phyloP scores from a whole-genome alignment of 2,329 filamentous ascomycete species.

The Nemania serpens region DNA sequence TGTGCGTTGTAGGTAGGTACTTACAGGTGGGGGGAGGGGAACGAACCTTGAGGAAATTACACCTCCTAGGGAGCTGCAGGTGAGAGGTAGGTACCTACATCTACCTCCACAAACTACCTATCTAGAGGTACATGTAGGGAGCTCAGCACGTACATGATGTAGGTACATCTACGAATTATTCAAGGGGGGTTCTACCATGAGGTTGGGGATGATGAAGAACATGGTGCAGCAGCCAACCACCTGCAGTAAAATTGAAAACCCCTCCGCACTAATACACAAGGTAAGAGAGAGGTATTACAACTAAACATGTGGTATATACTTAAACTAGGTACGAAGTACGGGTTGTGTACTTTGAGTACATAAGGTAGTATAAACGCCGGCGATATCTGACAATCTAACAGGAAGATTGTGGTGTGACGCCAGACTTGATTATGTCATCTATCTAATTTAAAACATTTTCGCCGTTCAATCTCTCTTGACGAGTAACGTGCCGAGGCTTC shows the following conservation, averaged over 20 bases:
- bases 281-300: too few species aligned
- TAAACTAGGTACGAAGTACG: too few species aligned
- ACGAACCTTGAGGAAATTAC: slow-evolving; percentile 13
- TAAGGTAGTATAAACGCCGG: too few species aligned
- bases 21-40: slow-evolving; percentile 26
- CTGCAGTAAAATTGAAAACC: neutral
- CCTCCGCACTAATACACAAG: too few species aligned
- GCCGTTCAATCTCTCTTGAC: neutral
- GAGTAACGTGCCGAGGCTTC: neutral
- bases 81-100: neutral
- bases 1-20: slow-evolving; percentile 21
- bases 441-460: neutral
- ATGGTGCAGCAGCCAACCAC: neutral
- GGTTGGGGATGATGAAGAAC: neutral
- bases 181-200: neutral
- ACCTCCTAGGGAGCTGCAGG: too few species aligned
- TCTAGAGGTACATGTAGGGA: too few species aligned
- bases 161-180: neutral
- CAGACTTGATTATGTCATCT: slow-evolving; percentile 11
- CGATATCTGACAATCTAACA: too few species aligned
- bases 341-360: too few species aligned
- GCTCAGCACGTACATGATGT: too few species aligned
- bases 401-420: neutral
- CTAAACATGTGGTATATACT: too few species aligned
- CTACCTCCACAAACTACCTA: too few species aligned